Evolutionary conservation across 306 rosid species (phyloP).

Genomic region (Inga oerstediana): DNA sequence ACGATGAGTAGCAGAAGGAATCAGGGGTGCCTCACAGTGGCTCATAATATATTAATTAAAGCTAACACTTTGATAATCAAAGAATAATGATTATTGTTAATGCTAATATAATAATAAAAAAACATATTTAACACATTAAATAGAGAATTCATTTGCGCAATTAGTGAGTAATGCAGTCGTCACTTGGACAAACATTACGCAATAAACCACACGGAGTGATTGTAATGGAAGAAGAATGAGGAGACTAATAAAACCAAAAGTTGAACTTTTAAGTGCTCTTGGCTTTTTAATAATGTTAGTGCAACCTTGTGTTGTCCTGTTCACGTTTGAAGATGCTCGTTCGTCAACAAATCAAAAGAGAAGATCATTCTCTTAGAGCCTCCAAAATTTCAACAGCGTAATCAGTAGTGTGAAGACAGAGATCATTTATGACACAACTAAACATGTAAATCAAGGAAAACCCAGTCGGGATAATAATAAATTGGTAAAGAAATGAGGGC

Average conservation of each 20-base stretch:
- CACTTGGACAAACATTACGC: conserved; percentile 36
- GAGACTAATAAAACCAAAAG: conserved; percentile 8
- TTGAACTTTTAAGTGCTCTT: conserved; percentile 14
- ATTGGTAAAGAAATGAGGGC: neutral
- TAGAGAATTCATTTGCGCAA: conserved; percentile 21
- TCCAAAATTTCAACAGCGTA: conserved; percentile 33
- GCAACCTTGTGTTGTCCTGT: conserved; percentile 17
- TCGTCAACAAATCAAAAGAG: conserved; percentile 7
- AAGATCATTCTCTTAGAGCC: conserved; percentile 4
- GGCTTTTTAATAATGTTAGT: conserved; percentile 13
- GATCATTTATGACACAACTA: neutral
- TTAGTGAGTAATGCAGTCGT: conserved; percentile 48
- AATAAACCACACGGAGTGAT: conserved; percentile 1
- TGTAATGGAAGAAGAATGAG: conserved; percentile 5
- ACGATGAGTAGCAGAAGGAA: neutral
- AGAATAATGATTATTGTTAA: conserved; percentile 22
- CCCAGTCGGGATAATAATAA: neutral
- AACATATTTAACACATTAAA: neutral
- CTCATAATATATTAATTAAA: neutral
- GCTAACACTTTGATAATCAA: conserved; percentile 17
- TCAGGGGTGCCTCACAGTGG: neutral
- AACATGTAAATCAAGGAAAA: neutral
- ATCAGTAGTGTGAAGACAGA: conserved; percentile 23
- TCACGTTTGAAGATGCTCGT: conserved; percentile 23
- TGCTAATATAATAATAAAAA: neutral